A percentile compares a stretch with the other conserved stretches of the same genome.
phyloP scores from a whole-genome alignment of 2,329 filamentous ascomycete genomes.

The Beauveria scarabaeidicola region DNA sequence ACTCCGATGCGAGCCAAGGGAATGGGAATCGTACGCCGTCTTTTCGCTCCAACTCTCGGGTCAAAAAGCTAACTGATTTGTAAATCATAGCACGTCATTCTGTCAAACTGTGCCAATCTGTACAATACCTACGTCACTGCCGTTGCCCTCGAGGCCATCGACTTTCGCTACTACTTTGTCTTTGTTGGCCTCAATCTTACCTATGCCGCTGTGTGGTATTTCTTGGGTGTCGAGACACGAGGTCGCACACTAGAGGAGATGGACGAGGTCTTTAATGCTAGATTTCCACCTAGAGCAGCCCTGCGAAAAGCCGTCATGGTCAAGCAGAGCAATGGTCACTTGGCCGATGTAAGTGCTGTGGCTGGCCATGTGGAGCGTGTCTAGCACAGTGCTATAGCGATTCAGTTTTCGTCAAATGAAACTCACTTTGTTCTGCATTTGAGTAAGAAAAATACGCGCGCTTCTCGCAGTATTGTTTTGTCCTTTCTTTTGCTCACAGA shows the following conservation, averaged over 20 bases:
- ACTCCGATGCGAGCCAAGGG: slow-evolving; percentile 27
- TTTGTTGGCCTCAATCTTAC: slow-evolving; percentile 24
- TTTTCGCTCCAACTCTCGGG: too few species aligned
- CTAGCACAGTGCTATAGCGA: neutral
- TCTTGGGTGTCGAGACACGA: slow-evolving; percentile 23
- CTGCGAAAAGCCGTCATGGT: slow-evolving; percentile 24
- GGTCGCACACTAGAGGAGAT: slow-evolving; percentile 35
- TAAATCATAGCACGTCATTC: slow-evolving; percentile 15
- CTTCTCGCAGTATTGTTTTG: neutral
- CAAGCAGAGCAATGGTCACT: slow-evolving; percentile 16
- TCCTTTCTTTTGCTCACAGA: too few species aligned
- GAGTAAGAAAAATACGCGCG: too few species aligned
- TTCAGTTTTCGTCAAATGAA: neutral
- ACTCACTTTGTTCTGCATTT: too few species aligned
- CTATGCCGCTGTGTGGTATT: slow-evolving; percentile 21
- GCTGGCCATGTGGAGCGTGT: slow-evolving; percentile 1
- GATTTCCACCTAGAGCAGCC: slow-evolving; percentile 29
- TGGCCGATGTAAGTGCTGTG: slow-evolving; percentile 12
- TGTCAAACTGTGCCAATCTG: slow-evolving; percentile 24
- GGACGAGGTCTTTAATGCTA: slow-evolving; percentile 31
- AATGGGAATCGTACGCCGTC: slow-evolving; percentile 23
- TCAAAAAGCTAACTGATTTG: neutral
- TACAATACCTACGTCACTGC: slow-evolving; percentile 26
- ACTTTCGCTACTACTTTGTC: slow-evolving; percentile 24
- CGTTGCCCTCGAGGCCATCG: slow-evolving; percentile 22